phyloP scores from a whole-genome alignment of 345 rosid genomes.

The Gossypium thurberi region DNA sequence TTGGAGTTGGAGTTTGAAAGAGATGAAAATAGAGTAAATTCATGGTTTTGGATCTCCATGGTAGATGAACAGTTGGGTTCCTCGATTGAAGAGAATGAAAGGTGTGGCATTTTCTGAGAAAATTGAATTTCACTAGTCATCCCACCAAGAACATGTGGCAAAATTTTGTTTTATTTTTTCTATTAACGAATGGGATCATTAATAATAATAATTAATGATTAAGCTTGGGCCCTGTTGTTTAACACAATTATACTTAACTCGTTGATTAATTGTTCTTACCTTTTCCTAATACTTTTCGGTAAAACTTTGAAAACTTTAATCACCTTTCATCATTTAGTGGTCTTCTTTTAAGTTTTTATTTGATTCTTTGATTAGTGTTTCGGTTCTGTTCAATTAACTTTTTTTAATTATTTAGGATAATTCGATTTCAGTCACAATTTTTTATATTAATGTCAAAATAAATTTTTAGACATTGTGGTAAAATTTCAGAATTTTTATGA shows the following conservation, averaged over 20 bases:
- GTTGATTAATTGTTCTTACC: background rate
- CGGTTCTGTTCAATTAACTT: too few species aligned
- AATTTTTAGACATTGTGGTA: too few species aligned
- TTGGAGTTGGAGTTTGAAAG: slow-evolving; percentile 6
- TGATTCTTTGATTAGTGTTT: background rate
- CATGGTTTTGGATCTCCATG: slow-evolving; percentile 36
- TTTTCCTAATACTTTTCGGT: background rate
- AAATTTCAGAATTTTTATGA: too few species aligned
- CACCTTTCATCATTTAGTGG: background rate
- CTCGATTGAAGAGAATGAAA: slow-evolving; percentile 40
- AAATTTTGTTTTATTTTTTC: background rate
- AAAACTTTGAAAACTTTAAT: slow-evolving; percentile 1
- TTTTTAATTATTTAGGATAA: too few species aligned
- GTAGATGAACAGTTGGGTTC: slow-evolving; percentile 22
- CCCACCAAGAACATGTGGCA: background rate
- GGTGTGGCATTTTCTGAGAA: slow-evolving; percentile 44
- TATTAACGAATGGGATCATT: background rate
- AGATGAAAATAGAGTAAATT: slow-evolving; percentile 9
- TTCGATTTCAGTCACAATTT: too few species aligned
- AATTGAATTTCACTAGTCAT: slow-evolving; percentile 24
- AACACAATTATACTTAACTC: background rate
- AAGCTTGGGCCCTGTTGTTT: slow-evolving; percentile 24
- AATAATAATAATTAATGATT: slow-evolving; percentile 16
- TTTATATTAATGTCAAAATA: too few species aligned
- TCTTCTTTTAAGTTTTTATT: background rate